Evolutionary conservation across 208 protist genomes (phyloP), one percentile per base, ranked within the genome.

Genomic region (Leishmania tropica): DNA sequence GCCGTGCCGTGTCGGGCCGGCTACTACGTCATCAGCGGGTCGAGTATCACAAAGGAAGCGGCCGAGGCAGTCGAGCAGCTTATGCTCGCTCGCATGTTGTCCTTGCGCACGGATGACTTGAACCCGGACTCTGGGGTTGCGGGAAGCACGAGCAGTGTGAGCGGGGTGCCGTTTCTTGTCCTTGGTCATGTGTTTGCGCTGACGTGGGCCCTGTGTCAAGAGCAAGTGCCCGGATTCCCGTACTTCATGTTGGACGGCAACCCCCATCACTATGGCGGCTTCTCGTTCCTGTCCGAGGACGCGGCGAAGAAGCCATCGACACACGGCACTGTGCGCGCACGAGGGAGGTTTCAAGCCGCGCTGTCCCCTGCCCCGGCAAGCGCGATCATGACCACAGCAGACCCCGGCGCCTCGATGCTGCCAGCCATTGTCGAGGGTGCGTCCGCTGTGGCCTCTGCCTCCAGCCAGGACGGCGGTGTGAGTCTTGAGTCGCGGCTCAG

Each of bases 191-290:
- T 93, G 15, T 79, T 95, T 79, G 83, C 90, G 47, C 72, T 85
- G 40, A 82, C 86, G 48, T 95, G 92, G 92, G 64, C 84, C 5
- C 80, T 88, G 31, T 77, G 83, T 40, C 90, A 94, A 71, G 87
- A 91, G 76, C 92, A 95, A 84, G 85, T 88, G 60, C 78, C 86
- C 17, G 92, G 85, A 24, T 95, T 95, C 78, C 92, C 92, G 15
- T 95, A 89, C 83, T 89, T 95, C 70, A 86, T 93, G 86, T 74
- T 95, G 15, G 88, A 95, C 62, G 84, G 85, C 72, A 83, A 90
- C 35, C 83, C 83, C 53, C 56, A 62, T n/a, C 78, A 86, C 64
- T 65, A 76, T 62, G 79, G 83, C 24, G 85, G 79, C 28, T 81
- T 81, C 47, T 90, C 89, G 65, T 80, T 94, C 21, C 77, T 87